These are phyloP conservation scores for Reutealis trisperma DNA, from an alignment of 345 rosid genomes.

Conservation along the genomic window DNA sequence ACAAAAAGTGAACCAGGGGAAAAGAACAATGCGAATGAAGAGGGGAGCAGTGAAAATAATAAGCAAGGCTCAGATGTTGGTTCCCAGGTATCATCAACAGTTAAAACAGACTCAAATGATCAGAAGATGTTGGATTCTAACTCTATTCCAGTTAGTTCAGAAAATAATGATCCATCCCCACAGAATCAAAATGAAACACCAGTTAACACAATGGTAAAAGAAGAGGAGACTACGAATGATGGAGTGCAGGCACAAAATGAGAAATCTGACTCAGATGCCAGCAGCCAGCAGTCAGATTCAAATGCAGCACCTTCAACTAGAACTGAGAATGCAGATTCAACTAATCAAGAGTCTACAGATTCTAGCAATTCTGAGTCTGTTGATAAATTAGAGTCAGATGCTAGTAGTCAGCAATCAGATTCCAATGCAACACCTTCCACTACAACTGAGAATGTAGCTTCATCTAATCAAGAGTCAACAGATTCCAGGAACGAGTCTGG, in stretches of 20 bases:
- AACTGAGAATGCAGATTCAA: conserved; percentile 35
- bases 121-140: conserved; percentile 22
- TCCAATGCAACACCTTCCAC: conserved; percentile 35
- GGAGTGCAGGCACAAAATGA: conserved; percentile 44
- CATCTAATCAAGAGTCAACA: conserved; percentile 33
- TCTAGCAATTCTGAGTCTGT: conserved; percentile 26
- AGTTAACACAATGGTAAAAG: conserved; percentile 19
- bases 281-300: conserved; percentile 47
- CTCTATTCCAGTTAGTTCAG: conserved; percentile 5
- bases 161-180: conserved; percentile 21
- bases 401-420: conserved; percentile 48
- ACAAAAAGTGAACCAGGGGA: conserved; percentile 28
- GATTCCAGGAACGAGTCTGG: not conserved
- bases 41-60: conserved; percentile 27
- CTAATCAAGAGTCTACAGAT: conserved; percentile 34
- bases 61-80: conserved; percentile 31
- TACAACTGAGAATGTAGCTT: conserved; percentile 37
- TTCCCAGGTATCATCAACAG: conserved; percentile 23
- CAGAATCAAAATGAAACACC: conserved; percentile 33
- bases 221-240: conserved; percentile 30
- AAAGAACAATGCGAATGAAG: conserved; percentile 31
- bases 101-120: conserved; percentile 25
- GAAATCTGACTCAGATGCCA: conserved; percentile 41
- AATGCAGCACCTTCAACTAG: conserved; percentile 35
- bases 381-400: conserved; percentile 25